These are phyloP conservation scores for Juncus inflexus DNA, from an alignment of 176 grass and related monocot genomes.

Conservation along the genomic window DNA sequence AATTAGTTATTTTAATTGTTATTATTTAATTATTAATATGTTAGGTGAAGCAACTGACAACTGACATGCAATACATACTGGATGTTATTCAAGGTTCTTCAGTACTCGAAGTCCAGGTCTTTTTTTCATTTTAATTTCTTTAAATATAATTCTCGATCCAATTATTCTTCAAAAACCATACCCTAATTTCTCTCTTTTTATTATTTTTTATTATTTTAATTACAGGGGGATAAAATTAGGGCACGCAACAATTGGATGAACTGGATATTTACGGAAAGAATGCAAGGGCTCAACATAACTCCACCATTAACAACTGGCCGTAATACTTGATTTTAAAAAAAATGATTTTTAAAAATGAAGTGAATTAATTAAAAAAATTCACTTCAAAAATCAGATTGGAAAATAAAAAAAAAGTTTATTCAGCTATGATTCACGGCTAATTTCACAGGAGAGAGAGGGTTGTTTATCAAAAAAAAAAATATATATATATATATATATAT, in stretches of 20 bases:
- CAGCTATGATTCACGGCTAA: background rate
- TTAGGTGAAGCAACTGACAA: conserved; percentile 36
- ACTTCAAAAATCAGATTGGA: background rate
- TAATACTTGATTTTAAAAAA: background rate
- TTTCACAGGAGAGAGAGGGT: background rate
- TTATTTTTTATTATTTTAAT: background rate
- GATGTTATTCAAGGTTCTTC: conserved; percentile 52
- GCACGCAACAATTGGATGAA: conserved; percentile 57
- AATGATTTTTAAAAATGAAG: background rate
- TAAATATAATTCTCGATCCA: no score
- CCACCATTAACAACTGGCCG: background rate
- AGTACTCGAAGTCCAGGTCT: conserved; percentile 72
- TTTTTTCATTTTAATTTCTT: background rate
- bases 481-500: background rate
- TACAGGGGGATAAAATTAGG: conserved; percentile 63
- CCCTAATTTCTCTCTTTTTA: background rate
- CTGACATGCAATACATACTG: conserved; percentile 31
- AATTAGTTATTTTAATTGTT: background rate
- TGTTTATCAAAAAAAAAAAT: conserved; percentile 6
- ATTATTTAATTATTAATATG: conserved; percentile 22
- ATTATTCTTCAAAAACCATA: background rate
- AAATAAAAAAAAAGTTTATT: background rate
- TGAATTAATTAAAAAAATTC: background rate
- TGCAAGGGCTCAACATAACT: background rate
- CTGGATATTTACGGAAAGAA: conserved; percentile 36